phyloP scores from a whole-genome alignment of 2,329 filamentous ascomycete species.

The Fusarium stilboides region DNA sequence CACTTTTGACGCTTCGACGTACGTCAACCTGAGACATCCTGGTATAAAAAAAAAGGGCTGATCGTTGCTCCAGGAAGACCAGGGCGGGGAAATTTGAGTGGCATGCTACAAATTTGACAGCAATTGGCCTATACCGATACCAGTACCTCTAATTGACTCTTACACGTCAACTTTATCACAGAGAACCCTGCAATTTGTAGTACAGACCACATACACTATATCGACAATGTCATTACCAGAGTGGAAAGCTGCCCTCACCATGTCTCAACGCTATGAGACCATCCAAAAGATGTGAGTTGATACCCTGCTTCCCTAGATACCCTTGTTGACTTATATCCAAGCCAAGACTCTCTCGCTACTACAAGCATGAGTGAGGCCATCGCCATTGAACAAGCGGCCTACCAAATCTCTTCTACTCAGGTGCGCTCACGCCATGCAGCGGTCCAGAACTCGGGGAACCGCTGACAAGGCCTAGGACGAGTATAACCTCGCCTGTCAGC shows the following conservation, averaged over 20 bases:
- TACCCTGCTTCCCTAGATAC: background rate
- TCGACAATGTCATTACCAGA: slow-evolving; percentile 42
- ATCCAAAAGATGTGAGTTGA: slow-evolving; percentile 66
- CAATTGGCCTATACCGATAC: slow-evolving; percentile 15
- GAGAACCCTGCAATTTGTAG: slow-evolving; percentile 3
- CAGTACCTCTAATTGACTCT: slow-evolving; percentile 26
- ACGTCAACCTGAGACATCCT: slow-evolving; percentile 29
- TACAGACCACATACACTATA: slow-evolving; percentile 17
- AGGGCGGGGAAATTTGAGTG: slow-evolving; percentile 19
- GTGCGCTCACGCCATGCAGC: slow-evolving; percentile 60
- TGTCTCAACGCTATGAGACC: slow-evolving; percentile 73
- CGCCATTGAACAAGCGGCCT: slow-evolving; percentile 75
- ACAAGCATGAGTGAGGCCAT: slow-evolving; percentile 67
- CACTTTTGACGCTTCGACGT: background rate
- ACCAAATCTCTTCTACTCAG: slow-evolving; percentile 68
- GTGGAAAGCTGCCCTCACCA: slow-evolving; percentile 70
- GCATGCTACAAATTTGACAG: slow-evolving; percentile 8
- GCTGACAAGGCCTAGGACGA: slow-evolving; percentile 66
- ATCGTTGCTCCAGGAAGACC: slow-evolving; percentile 23
- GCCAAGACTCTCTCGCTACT: slow-evolving; percentile 51
- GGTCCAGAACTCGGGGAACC: slow-evolving; percentile 33
- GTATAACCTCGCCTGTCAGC: slow-evolving; percentile 64
- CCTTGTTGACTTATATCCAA: slow-evolving; percentile 37
- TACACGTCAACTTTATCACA: slow-evolving; percentile 10
- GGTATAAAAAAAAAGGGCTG: slow-evolving; percentile 14